Conservation (phyloP, 73 alveolate species). For the Uronychia binucleata region DNA sequence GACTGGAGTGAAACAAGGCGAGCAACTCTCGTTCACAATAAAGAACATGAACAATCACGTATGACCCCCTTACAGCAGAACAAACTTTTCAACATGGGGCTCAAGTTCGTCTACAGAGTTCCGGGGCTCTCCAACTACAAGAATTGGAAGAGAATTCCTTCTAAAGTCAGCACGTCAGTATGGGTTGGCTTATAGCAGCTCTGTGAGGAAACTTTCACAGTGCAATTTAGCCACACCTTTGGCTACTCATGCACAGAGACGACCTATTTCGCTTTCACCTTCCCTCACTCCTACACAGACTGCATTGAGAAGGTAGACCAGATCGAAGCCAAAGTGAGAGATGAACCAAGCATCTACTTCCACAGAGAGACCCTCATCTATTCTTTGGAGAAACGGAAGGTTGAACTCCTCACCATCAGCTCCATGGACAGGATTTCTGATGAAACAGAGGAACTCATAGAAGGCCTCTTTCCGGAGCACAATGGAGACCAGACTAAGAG, state of each 20-base stretch:
- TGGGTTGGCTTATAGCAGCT: not conserved
- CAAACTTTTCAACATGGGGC: constrained; percentile 18
- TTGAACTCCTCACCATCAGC: constrained; percentile 66
- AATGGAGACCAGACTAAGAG: constrained; percentile 40
- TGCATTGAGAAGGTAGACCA: constrained; percentile 44
- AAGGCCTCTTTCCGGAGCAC: constrained; percentile 46
- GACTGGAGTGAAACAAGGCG: constrained; percentile 60
- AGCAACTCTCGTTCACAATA: constrained; percentile 51
- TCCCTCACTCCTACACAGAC: constrained; percentile 74
- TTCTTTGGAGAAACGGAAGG: constrained; percentile 53
- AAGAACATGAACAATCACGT: constrained; percentile 70
- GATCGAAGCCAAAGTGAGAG: constrained; percentile 4
- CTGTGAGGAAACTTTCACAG: constrained; percentile 45
- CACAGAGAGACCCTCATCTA: constrained; percentile 58
- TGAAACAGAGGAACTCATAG: constrained; percentile 56
- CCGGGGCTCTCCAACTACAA: constrained; percentile 36
- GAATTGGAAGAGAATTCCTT: constrained; percentile 74
- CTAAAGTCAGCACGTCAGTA: constrained; percentile 42
- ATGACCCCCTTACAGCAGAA: constrained; percentile 26
- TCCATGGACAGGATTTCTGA: constrained; percentile 38
- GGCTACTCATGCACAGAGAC: constrained; percentile 38
- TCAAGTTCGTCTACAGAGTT: constrained; percentile 14
- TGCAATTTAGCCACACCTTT: constrained; percentile 39
- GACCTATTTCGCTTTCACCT: constrained; percentile 69
- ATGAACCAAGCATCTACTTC: constrained; percentile 39